A percentile compares a stretch with the other conserved stretches of the same genome.
These are phyloP conservation scores for Botrytis byssoidea DNA, from an alignment of 2,329 filamentous ascomycete species.

Conservation along the genomic window DNA sequence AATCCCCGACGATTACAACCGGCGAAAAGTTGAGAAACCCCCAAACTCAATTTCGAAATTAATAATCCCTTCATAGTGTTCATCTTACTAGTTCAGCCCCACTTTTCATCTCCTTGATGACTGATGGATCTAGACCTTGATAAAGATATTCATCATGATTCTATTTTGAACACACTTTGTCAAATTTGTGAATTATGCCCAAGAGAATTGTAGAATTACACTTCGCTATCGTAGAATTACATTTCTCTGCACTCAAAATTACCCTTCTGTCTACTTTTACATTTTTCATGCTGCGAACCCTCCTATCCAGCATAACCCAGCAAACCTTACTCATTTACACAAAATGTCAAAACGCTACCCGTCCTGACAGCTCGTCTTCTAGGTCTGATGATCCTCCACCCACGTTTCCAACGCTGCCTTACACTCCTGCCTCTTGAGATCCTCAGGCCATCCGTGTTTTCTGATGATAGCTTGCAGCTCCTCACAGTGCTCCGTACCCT, in stretches of 20 bases:
- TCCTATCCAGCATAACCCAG: neutral
- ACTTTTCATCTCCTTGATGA: constrained; percentile 3
- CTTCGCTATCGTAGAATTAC: neutral
- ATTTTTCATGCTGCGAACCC: neutral
- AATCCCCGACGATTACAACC: neutral
- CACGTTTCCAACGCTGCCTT: too few relatives aligned
- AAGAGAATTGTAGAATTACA: too few relatives aligned
- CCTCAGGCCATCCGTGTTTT: too few relatives aligned
- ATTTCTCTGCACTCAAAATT: neutral
- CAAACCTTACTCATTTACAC: neutral
- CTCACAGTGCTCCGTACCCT: too few relatives aligned
- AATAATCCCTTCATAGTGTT: neutral
- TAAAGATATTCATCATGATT: neutral
- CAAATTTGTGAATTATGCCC: neutral
- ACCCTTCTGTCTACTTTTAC: neutral
- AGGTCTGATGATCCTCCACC: too few relatives aligned
- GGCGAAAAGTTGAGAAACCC: neutral
- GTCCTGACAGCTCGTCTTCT: neutral
- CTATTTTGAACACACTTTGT: neutral
- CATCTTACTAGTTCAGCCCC: neutral
- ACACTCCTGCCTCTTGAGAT: too few relatives aligned
- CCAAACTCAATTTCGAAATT: neutral
- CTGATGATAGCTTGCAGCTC: too few relatives aligned
- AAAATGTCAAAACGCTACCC: neutral
- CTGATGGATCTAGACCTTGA: constrained; percentile 7